Evolutionary conservation across 148 eudicot species (phyloP).

Genomic region (Beta vulgaris): DNA sequence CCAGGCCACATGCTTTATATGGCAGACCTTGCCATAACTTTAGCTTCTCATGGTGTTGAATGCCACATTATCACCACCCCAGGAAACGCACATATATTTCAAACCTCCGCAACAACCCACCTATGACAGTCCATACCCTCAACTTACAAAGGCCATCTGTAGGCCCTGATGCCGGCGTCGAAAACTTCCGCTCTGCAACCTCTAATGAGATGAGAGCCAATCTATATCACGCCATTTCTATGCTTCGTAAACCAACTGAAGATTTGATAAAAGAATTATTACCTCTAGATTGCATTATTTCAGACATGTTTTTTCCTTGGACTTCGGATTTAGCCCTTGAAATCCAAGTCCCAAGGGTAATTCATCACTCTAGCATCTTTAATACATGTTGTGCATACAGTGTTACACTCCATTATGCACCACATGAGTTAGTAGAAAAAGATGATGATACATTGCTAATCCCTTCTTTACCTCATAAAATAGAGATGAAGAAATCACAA

Average conservation of each 20-base stretch:
- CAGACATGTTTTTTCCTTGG: conserved; percentile 24
- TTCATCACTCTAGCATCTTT: neutral
- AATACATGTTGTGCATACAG: neutral
- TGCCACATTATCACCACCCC: conserved; percentile 14
- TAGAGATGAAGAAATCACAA: conserved; percentile 2
- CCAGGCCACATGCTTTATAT: conserved; percentile 22
- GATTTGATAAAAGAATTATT: neutral
- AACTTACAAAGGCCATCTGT: neutral
- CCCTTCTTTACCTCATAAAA: neutral
- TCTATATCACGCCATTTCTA: neutral
- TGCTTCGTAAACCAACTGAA: neutral
- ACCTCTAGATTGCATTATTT: conserved; percentile 12
- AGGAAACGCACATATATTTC: neutral
- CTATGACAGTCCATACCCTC: neutral
- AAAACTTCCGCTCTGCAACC: neutral
- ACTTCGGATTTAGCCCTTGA: conserved; percentile 13
- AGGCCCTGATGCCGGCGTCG: too few species aligned
- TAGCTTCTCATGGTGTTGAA: conserved; percentile 8
- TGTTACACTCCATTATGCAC: neutral
- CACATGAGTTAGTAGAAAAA: neutral
- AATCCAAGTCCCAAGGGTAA: conserved; percentile 1
- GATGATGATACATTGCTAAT: neutral
- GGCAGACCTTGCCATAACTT: conserved; percentile 9
- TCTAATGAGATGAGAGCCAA: conserved; percentile 1
- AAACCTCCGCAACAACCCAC: neutral